These are phyloP conservation scores for Coemansia sp. DNA, from an alignment of 192 early-diverging fungal genomes.

Conservation along the genomic window DNA sequence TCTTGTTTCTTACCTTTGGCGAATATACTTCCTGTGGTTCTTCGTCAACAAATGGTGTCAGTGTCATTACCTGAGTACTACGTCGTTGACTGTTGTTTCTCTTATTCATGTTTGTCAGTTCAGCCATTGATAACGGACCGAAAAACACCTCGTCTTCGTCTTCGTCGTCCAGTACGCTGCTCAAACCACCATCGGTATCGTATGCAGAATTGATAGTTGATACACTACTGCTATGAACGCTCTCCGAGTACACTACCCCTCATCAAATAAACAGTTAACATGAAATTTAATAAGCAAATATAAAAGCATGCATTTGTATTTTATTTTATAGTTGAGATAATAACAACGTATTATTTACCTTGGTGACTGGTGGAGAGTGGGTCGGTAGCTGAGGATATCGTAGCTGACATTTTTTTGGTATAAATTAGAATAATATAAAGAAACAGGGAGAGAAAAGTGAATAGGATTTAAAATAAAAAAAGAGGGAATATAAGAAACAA, in stretches of 20 bases:
- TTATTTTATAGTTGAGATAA: too few relatives aligned
- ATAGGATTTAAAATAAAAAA: neutral
- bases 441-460: neutral
- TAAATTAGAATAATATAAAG: neutral
- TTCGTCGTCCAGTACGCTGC: constrained; percentile 17
- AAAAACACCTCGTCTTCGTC: constrained; percentile 53
- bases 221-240: constrained; percentile 11
- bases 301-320: too few relatives aligned
- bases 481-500: neutral
- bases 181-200: constrained; percentile 1
- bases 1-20: neutral
- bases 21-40: neutral
- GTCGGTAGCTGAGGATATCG: neutral
- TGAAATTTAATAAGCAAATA: too few relatives aligned
- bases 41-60: constrained; percentile 13
- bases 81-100: constrained; percentile 18
- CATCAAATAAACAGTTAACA: neutral
- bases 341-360: neutral
- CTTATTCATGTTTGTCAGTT: constrained; percentile 25
- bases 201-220: constrained; percentile 6
- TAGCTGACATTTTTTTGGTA: neutral
- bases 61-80: constrained; percentile 24
- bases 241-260: neutral
- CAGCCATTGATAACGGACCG: constrained; percentile 26
- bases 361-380: too few relatives aligned